A percentile compares a stretch with the other conserved stretches of the same genome.
These are phyloP conservation scores for Aureobasidium melanogenum DNA, from an alignment of 2,329 filamentous ascomycete species.

Conservation along the genomic window DNA sequence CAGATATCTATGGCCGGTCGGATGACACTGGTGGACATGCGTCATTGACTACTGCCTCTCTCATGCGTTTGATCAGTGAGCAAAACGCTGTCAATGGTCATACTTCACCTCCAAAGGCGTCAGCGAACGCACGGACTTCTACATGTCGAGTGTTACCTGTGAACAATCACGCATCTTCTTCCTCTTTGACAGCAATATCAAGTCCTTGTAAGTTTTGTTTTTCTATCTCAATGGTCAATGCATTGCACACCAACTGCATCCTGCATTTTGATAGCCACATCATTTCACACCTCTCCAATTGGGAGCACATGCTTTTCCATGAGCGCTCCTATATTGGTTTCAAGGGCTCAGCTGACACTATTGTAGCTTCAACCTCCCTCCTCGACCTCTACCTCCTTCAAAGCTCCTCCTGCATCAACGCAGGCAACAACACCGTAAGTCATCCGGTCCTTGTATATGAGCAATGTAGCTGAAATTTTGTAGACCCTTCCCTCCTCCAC, in stretches of 20 bases:
- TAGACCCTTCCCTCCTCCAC: background rate
- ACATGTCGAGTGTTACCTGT: background rate
- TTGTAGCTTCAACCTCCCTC: background rate
- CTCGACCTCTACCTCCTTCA: constrained; percentile 1
- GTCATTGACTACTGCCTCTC: background rate
- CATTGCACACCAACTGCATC: background rate
- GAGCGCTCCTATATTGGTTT: too few relatives aligned
- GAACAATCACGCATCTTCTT: background rate
- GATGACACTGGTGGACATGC: background rate
- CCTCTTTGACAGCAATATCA: background rate
- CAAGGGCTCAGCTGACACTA: background rate
- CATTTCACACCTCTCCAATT: background rate
- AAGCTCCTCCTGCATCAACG: constrained; percentile 4
- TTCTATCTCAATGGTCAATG: background rate
- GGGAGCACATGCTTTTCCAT: background rate
- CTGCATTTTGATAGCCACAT: background rate
- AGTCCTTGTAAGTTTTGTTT: background rate
- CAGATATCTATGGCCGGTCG: background rate
- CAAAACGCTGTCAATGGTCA: background rate
- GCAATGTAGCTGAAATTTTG: background rate
- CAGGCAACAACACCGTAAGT: background rate
- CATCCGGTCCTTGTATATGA: too few relatives aligned
- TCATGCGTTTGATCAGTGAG: background rate
- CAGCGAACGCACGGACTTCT: background rate
- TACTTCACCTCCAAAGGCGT: background rate